These are phyloP conservation scores for Ceratopteris richardii DNA, from an alignment of 75 land plant species.

Conservation along the genomic window DNA sequence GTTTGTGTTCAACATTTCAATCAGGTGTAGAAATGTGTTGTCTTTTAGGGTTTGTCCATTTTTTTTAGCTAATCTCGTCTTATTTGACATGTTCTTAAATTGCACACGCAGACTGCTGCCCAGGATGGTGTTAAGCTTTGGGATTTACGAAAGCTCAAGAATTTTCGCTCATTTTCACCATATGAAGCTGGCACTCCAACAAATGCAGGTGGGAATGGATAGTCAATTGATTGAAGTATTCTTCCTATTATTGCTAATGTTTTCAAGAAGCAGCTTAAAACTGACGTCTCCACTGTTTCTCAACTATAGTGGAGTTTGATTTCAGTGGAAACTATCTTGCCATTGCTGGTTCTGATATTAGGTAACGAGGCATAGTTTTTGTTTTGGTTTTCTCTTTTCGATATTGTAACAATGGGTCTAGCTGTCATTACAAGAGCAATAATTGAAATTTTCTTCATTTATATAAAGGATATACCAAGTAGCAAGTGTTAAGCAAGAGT, in stretches of 20 bases:
- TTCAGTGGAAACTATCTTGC: conserved; percentile 92
- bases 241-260: no score
- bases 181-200: conserved; percentile 72
- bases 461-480: conserved; percentile 73
- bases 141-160: conserved; percentile 93
- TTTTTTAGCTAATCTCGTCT: no score
- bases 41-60: no score
- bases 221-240: no score
- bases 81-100: no score
- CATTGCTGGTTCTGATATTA: conserved; percentile 81
- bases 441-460: no score
- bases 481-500: conserved; percentile 84
- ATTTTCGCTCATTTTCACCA: conserved; percentile 73
- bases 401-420: no score
- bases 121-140: conserved; percentile 95
- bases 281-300: no score
- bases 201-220: conserved; percentile 46
- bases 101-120: conserved; percentile 95
- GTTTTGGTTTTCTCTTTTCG: no score
- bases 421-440: neutral
- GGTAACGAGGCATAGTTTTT: conserved; percentile 25
- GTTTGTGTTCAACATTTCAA: no score
- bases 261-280: no score
- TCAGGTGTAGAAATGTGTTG: no score
- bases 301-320: conserved; percentile 88